These are phyloP conservation scores for Suillus subluteus DNA, from an alignment of 768 basidiomycete species.

Conservation along the genomic window DNA sequence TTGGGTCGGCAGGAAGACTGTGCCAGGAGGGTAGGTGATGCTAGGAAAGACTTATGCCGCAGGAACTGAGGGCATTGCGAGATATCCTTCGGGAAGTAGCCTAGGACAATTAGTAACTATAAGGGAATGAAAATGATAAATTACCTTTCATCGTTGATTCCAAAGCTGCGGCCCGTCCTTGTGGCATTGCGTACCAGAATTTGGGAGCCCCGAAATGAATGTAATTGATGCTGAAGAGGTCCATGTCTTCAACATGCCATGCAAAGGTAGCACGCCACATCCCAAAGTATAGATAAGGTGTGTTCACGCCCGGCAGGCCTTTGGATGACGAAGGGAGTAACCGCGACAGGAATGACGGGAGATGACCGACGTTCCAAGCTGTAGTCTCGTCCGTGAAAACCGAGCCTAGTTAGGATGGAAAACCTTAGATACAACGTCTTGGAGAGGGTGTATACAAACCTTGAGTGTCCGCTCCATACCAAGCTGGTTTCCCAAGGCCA, in stretches of 20 bases:
- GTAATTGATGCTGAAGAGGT: constrained; percentile 98
- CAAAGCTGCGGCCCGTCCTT: constrained; percentile 78
- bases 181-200: constrained; percentile 96
- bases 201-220: constrained; percentile 98
- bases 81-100: constrained; percentile 88
- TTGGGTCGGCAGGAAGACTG: constrained; percentile 84
- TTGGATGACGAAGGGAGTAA: constrained; percentile 68
- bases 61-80: constrained; percentile 90
- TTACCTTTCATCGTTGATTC: constrained; percentile 88
- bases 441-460: constrained; percentile 49
- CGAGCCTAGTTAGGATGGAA: constrained; percentile 48
- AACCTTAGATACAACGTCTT: neutral
- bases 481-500: constrained; percentile 85
- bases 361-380: constrained; percentile 92
- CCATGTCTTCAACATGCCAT: constrained; percentile 99
- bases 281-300: constrained; percentile 97
- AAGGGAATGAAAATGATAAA: constrained; percentile 21
- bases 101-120: constrained; percentile 40
- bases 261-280: constrained; percentile 99
- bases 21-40: constrained; percentile 82
- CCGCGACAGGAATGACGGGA: constrained; percentile 85
- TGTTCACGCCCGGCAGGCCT: constrained; percentile 92
- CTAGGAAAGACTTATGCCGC: constrained; percentile 94
- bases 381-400: constrained; percentile 76
- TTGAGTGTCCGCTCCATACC: constrained; percentile 97